Conservation (phyloP, 805 yeast species). For the Spathaspora passalidarum region DNA sequence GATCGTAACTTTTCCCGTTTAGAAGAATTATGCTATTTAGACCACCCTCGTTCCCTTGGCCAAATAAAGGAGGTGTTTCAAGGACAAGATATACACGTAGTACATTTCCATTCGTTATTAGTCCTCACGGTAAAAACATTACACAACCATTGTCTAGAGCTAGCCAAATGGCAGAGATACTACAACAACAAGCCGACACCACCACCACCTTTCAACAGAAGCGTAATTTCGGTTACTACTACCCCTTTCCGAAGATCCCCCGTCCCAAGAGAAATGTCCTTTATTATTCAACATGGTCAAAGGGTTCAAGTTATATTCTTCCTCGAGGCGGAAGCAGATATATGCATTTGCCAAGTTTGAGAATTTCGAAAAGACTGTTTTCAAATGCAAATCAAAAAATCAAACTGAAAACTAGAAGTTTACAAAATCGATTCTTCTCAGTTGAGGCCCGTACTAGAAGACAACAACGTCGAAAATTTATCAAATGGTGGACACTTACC, state of each 20-base stretch:
- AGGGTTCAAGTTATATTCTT: conserved; percentile 21
- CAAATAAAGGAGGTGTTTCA: neutral
- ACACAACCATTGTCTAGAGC: conserved; percentile 44
- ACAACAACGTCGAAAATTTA: conserved; percentile 38
- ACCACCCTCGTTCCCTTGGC: conserved; percentile 17
- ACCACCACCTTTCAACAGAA: conserved; percentile 13
- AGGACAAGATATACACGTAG: neutral
- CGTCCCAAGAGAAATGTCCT: conserved; percentile 54
- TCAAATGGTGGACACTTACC: conserved; percentile 54
- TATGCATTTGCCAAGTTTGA: conserved; percentile 17
- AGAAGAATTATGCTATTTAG: conserved; percentile 17
- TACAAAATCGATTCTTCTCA: conserved; percentile 40
- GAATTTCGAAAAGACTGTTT: conserved; percentile 28
- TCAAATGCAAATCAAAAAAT: conserved; percentile 36
- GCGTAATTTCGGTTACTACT: conserved; percentile 23
- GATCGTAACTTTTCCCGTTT: neutral
- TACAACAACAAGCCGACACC: conserved; percentile 10
- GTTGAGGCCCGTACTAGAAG: conserved; percentile 40
- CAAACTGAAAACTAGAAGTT: conserved; percentile 31
- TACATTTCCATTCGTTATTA: conserved; percentile 21
- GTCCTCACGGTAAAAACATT: conserved; percentile 39
- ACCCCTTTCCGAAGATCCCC: conserved; percentile 53
- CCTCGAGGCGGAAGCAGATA: conserved; percentile 8
- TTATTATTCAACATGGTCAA: conserved; percentile 47
- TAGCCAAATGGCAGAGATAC: conserved; percentile 30